These are phyloP conservation scores for Mediolabrus comicus DNA, from an alignment of 108 stramenopile genomes.

Conservation along the genomic window DNA sequence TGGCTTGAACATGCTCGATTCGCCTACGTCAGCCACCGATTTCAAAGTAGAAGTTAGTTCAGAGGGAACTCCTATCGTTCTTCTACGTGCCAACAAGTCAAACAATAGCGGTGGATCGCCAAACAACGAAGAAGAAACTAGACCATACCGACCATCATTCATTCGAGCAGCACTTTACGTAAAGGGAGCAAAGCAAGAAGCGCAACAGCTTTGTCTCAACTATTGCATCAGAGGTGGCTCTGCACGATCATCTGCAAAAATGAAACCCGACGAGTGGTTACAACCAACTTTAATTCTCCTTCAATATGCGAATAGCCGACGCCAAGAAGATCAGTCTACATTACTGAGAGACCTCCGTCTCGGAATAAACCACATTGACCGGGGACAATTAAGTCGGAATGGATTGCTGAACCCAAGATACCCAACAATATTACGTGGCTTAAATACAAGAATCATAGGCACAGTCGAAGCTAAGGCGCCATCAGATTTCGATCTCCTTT, in stretches of 20 bases:
- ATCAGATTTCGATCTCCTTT: constrained; percentile 38
- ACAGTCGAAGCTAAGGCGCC: constrained; percentile 67
- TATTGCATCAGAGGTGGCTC: constrained; percentile 74
- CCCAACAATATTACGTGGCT: constrained; percentile 61
- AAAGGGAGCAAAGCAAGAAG: constrained; percentile 75
- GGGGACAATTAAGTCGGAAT: constrained; percentile 78
- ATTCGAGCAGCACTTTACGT: constrained; percentile 79
- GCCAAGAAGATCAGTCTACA: constrained; percentile 55
- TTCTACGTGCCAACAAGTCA: constrained; percentile 16
- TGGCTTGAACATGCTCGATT: constrained; percentile 29
- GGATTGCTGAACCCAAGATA: constrained; percentile 72
- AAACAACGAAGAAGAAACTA: constrained; percentile 48
- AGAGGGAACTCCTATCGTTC: constrained; percentile 39
- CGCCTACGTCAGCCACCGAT: not conserved
- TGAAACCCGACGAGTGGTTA: constrained; percentile 64
- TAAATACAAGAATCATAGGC: constrained; percentile 59
- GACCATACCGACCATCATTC: constrained; percentile 76
- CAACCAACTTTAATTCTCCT: constrained; percentile 68
- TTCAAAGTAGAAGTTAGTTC: constrained; percentile 34
- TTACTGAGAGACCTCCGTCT: constrained; percentile 78
- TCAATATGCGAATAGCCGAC: constrained; percentile 63
- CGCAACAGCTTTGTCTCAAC: constrained; percentile 65
- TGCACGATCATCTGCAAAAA: constrained; percentile 74
- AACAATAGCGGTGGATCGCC: constrained; percentile 1
- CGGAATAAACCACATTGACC: constrained; percentile 81